Evolutionary conservation across 192 early-diverging fungal species (phyloP), one percentile per base, ranked within the genome.

Genomic region (Coemansia sp.): DNA sequence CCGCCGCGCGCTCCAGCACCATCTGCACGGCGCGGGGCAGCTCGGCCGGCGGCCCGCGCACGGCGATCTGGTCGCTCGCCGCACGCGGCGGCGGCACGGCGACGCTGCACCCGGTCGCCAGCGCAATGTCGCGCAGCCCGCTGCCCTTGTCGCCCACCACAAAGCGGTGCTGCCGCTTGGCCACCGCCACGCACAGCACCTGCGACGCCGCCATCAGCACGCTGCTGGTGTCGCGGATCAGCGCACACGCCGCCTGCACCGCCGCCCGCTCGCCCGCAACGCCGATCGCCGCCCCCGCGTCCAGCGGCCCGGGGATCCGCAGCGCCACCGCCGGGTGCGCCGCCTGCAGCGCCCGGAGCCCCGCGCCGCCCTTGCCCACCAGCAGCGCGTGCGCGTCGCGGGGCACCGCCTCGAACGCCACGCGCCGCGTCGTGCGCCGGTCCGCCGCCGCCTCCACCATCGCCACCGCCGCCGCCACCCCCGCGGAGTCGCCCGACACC

Each of bases 111-210:
- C 93, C 95, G 31, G 93, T 96, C 0, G 86, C 80, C n/a, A 88
- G 87, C 46, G 94, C 78, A 57, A 99, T 92, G 48, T 97, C 95
- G 58, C 89, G 85, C 53, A 98, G 85, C 25, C 85, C 86, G 27
- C 86, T 74, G 31, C 92, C 94, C 75, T 91, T 89, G 34, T 88
- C 77, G 14, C 96, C 96, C 36, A 96, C 85, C 21, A 99, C 81
- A 76, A 95, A 97, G 46, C 90, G 91, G 77, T 98, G 97, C 80
- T 97, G 94, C 60, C 91, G 90, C 85, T 98, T 97, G 46, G 92
- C 90, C 46, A 98, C 85, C 44, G 85, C 84, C 51, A 95, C 86
- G 2, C 82, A 80, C 51, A 92, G 74, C 11, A 86, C 89, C 36
- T 88, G 78, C 53, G 92, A 90, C 32, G 72, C 87, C 21, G 84